phyloP scores from a whole-genome alignment of 441 rosid genomes.

The Theobroma grandiflorum region DNA sequence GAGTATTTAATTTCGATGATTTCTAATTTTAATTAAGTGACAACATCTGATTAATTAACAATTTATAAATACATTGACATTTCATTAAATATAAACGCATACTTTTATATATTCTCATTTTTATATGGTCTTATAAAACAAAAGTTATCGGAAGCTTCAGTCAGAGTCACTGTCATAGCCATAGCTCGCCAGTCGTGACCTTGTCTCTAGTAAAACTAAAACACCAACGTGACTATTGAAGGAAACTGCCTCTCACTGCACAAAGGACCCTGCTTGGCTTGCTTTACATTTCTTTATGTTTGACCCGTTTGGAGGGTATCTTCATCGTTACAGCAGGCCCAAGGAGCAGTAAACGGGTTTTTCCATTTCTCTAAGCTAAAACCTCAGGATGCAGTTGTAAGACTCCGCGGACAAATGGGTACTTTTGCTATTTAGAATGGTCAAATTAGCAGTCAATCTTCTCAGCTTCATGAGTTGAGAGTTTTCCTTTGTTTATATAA shows the following conservation, averaged over 20 bases:
- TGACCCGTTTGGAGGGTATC: neutral
- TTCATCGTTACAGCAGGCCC: neutral
- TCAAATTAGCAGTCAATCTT: constrained; percentile 28
- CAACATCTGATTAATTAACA: too few species aligned
- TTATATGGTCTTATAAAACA: too few species aligned
- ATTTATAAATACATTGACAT: too few species aligned
- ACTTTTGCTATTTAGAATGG: neutral
- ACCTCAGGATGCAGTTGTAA: neutral
- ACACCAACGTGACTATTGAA: neutral
- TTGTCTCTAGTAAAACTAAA: neutral
- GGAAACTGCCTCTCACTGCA: neutral
- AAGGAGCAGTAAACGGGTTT: neutral
- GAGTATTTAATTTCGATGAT: too few species aligned
- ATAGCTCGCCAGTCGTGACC: constrained; percentile 16
- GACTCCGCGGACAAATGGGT: neutral
- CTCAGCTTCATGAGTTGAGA: neutral
- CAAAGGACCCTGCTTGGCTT: neutral
- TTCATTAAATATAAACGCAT: too few species aligned
- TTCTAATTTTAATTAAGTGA: too few species aligned
- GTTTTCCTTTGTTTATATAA: neutral
- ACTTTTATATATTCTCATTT: too few species aligned
- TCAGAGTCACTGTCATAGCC: neutral
- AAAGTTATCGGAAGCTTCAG: constrained; percentile 5
- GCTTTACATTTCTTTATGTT: neutral
- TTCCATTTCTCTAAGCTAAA: neutral